These are phyloP conservation scores for Rhododendron williamsianum DNA, from an alignment of 148 eudicot species.

Conservation along the genomic window DNA sequence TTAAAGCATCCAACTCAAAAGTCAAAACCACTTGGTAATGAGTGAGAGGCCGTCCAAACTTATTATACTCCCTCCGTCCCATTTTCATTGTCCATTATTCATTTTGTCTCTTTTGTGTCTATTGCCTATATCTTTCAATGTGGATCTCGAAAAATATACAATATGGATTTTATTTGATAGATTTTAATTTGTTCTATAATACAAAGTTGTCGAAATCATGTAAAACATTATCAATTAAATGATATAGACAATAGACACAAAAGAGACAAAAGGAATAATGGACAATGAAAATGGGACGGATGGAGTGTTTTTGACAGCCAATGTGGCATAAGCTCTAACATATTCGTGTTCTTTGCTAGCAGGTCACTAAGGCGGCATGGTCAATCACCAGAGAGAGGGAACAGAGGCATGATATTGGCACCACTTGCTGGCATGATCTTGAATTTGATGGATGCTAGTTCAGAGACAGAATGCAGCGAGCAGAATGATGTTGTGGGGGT, in stretches of 20 bases:
- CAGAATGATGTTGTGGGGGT: conserved; percentile 68
- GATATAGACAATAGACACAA: too few species aligned
- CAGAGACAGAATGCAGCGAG: conserved; percentile 27
- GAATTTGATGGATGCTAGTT: conserved; percentile 69
- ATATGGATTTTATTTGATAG: too few species aligned
- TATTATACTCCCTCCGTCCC: too few species aligned
- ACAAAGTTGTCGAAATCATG: too few species aligned
- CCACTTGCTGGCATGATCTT: conserved; percentile 87
- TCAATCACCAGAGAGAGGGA: conserved; percentile 62
- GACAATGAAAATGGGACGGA: too few species aligned
- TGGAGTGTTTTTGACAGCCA: not conserved
- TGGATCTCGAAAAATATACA: too few species aligned
- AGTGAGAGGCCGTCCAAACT: not conserved
- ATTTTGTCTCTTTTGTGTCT: too few species aligned
- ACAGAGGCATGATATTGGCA: conserved; percentile 83
- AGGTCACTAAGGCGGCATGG: conserved; percentile 79
- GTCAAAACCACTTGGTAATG: not conserved
- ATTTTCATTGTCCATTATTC: too few species aligned
- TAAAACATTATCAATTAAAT: too few species aligned
- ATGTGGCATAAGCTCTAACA: not conserved
- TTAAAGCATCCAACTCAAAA: not conserved
- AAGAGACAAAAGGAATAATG: too few species aligned
- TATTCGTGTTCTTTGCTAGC: conserved; percentile 11
- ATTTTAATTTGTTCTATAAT: too few species aligned
- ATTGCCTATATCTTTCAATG: too few species aligned